Percentiles rank a stretch among this genome's conserved stretches.
These are phyloP conservation scores for Galeopsis tetrahit DNA, from an alignment of 257 asterid species.

Conservation along the genomic window DNA sequence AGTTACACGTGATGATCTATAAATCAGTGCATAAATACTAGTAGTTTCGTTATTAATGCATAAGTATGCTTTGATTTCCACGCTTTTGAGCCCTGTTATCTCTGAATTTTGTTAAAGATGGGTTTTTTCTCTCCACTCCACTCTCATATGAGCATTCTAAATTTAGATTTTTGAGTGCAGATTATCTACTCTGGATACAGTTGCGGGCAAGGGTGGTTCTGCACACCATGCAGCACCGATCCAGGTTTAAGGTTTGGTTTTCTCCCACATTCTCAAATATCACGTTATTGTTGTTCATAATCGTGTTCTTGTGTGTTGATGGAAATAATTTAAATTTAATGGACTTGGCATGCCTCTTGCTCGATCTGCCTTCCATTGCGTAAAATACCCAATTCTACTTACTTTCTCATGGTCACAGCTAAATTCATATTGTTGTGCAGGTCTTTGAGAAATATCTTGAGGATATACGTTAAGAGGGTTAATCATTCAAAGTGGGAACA, in stretches of 20 bases:
- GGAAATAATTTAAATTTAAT: no score
- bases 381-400: no score
- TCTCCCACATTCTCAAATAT: slow-evolving; percentile 6
- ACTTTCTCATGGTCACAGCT: no score
- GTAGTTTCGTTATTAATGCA: slow-evolving; percentile 3
- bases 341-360: no score
- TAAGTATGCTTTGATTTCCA: neutral
- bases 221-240: slow-evolving; percentile 86
- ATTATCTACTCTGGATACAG: slow-evolving; percentile 89
- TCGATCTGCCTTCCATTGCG: no score
- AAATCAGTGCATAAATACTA: neutral
- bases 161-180: slow-evolving; percentile 48
- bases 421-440: slow-evolving; percentile 44
- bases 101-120: slow-evolving; percentile 13
- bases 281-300: neutral
- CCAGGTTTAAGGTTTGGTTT: slow-evolving; percentile 78
- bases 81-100: neutral
- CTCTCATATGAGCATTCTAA: slow-evolving; percentile 6
- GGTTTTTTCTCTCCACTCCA: neutral
- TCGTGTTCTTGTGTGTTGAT: no score
- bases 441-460: slow-evolving; percentile 80
- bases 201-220: slow-evolving; percentile 96
- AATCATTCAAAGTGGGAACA: slow-evolving; percentile 76
- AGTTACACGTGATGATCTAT: neutral
- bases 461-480: slow-evolving; percentile 79